Evolutionary conservation across 2,329 filamentous ascomycete genomes (phyloP), one percentile per base, ranked within the genome.

Genomic region (Ceratocystis eucalypticola): DNA sequence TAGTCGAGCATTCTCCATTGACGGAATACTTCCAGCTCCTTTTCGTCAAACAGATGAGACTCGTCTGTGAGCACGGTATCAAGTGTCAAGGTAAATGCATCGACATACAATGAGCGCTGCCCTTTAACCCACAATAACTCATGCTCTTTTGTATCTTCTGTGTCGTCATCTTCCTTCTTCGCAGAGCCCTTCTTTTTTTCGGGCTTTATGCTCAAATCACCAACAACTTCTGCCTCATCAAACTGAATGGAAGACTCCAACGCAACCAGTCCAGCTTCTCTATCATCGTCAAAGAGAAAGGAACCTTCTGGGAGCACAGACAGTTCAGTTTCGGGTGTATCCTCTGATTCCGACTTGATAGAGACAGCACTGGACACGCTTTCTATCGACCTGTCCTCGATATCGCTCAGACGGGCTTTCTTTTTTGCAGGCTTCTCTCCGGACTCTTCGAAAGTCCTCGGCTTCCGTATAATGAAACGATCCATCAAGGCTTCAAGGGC

Each of bases 1-100:
- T 96, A 97, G 33, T 80, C 78, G 64, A 97, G 73, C 0, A 76
- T 75, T 68, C 79, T 83, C 91, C 93, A 99, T 67, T 86, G 79
- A 2, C 79, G 76, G 73, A 99, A 97, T 0, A 97, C 81, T 15
- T 82, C 79, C 71, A 81, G 83, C 75, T 99, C 94, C 20, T 84
- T 86, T 67, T 85, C 83, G 71, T 94, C 83, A 73, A 97, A 99
- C 0, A 99, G 78, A 75, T 96, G 90, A 0, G 84, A 82, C 75
- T 99, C 94, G 67, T 97, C 90, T 62, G 90, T 86, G 12, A 97
- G 77, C 2, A 99, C 94, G 0, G 90, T 96, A 68, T 93, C 87
- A 62, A 99, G 78, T 1, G 93, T 91, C 15, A 97, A 79, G 72
- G 96, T 96, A 79, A 99, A 99, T 0, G 94, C 94, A 76, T 99